Evolutionary conservation across 2,329 filamentous ascomycete genomes (phyloP), one percentile per base, ranked within the genome.

Genomic region (Penicillium sp.): DNA sequence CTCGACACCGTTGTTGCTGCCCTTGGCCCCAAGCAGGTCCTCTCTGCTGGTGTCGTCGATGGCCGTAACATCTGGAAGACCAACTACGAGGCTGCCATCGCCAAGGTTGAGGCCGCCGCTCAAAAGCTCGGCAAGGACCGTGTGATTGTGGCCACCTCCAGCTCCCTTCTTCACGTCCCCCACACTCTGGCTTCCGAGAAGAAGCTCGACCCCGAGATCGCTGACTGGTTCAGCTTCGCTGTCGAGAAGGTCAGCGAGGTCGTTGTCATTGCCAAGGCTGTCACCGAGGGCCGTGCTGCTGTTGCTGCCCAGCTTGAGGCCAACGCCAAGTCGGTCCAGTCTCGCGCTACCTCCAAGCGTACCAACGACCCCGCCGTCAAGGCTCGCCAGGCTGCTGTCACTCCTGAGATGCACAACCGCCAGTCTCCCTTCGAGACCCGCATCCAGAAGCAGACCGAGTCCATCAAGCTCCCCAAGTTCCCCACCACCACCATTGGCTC

Each of bases 21-120:
- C 65, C 83, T 98, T 57, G 89, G 89, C 70, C 75, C 88, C 70
- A 89, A 89, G 72, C 94, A 95, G 70, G 74, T 89, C 61, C 85
- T 98, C 59, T 98, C 93, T 59, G 86, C 84, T 57, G 93, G 93
- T 88, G 87, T 98, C 63, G 93, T 98, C 60, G 90, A 98, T 65
- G 93, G 93, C 66, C 89, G 93, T 67, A 98, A 98, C 82, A 97
- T 98, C 80, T 98, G 93, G 93, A 98, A 98, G 87, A 96, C 89
- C 76, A 95, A 97, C 85, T 86, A 96, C 78, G 87, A 95, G 82
- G 83, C 82, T 65, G 89, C 93, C 67, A 94, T 98, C 58, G 90
- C 93, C 79, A 82, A 77, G 56, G 86, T 93, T 52, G 89, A 97
- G 82, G 78, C 82, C 50, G 93, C 91, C 57, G 78, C 97, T 65